phyloP scores from a whole-genome alignment of 2,329 filamentous ascomycete species.

The Trichoderma koningii region DNA sequence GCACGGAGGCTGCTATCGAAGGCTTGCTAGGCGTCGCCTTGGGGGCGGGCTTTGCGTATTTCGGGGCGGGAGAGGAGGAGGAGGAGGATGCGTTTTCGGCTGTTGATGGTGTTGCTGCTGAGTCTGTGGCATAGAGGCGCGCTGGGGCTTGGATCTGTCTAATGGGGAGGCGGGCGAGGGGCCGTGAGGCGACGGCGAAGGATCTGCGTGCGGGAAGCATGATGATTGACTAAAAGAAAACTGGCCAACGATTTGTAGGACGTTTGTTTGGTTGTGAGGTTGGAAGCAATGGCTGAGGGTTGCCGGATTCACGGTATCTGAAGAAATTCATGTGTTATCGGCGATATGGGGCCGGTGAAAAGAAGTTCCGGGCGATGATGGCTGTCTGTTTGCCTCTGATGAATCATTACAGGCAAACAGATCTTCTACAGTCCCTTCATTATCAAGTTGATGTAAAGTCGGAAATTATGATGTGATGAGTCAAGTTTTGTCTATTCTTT shows the following conservation, averaged over 20 bases:
- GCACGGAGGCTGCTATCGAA: neutral
- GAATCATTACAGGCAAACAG: neutral
- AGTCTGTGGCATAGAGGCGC: conserved; percentile 34
- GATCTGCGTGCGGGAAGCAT: conserved; percentile 37
- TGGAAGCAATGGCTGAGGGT: neutral
- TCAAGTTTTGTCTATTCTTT: conserved; percentile 3
- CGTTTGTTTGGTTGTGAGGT: neutral
- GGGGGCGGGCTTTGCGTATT: conserved; percentile 10
- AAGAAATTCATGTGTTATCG: conserved; percentile 15
- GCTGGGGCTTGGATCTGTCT: conserved; percentile 30
- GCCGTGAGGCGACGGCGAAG: conserved; percentile 32
- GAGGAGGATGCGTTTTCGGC: conserved; percentile 4
- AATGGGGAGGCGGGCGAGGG: conserved; percentile 26
- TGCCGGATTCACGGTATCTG: conserved; percentile 5
- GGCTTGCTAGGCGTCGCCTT: conserved; percentile 3
- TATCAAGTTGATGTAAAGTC: no score
- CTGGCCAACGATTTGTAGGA: neutral
- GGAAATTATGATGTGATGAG: neutral
- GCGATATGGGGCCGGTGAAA: conserved; percentile 14
- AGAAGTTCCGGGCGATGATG: conserved; percentile 18
- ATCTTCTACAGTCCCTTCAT: neutral
- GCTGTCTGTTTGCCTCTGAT: neutral
- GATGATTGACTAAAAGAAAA: neutral
- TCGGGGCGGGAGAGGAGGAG: neutral
- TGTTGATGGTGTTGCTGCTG: conserved; percentile 26